Base-by-base conservation (phyloP, 768 basidiomycete genomes). In the Tylopilus felleus region DNA sequence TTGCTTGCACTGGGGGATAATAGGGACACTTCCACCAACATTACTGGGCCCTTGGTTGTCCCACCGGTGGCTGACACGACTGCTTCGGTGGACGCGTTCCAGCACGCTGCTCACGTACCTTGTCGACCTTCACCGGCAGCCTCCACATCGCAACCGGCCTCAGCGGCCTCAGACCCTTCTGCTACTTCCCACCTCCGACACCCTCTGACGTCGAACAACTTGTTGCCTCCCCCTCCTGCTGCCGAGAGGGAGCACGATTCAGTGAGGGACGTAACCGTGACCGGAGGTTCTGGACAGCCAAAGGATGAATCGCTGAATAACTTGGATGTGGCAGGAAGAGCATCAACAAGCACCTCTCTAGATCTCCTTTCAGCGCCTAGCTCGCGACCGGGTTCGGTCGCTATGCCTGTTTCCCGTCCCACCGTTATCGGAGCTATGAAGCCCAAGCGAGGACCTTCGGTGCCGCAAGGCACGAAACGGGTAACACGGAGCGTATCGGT, bases 401-500 rank as follows among this genome's bases (percentile, higher is more conserved):
- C 23, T 12, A 10, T 25, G 5, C 29, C 42, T 4, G 25, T 42
- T 9, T 16, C 55, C 4, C 55, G 55, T 25, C 45, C 47, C 39
- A 35, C 13, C 14, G 21, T 56, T 8, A 19, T 58, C 9, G 47
- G 51, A 1, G 45, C 53, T 27, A 57, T 63, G 61, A 67, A 56
- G 5, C 59, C 45, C n/a, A 65, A 49, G 36, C 56, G 47, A 51
- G 59, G 51, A 28, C 54, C 60, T 29, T 59, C 55, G 1, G n/a
- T 17, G 21, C 53, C 49, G 13, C 49, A 46, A 10, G 56, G 49
- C 16, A n/a, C 55, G 22, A 63, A 52, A 36, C 70, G 66, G 7
- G 28, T 70, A 13, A 70, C 69, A 13, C 57, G 69, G 27, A 70
- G 69, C 29, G 52, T 60, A 9, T 71, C 68, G 16, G 43, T 71